Base-by-base conservation (phyloP, 805 yeast genomes). In the Nakazawaea siamensis region DNA sequence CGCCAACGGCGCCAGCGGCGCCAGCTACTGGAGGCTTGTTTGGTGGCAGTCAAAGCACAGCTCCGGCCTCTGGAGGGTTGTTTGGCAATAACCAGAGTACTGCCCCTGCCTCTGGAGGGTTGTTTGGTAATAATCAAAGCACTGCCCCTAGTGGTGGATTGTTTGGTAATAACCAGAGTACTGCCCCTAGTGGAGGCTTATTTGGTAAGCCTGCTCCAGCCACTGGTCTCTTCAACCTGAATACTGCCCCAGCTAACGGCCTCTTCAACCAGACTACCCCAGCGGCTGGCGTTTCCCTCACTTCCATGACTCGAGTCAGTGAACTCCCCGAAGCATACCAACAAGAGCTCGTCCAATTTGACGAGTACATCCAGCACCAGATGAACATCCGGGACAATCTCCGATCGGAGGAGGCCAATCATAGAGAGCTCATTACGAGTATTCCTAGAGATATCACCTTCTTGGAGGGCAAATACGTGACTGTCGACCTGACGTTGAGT, bases 241-340 rank as follows among this genome's bases (percentile, higher is more conserved):
- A 33, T 14, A 31, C 37, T 9, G 40, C 24, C 30, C 29, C 41
- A 15, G 27, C 33, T 15, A 35, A 38, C 27, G 27, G 40, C 39
- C 13, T 29, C 31, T 24, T 23, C 42, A 18, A 26, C 34, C 66
- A 64, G 29, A 51, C 61, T 34, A 65, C 68, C 4, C 71, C 62
- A 33, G n/a, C n/a, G n/a, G n/a, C n/a, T n/a, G n/a, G n/a, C n/a
- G n/a, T n/a, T n/a, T n/a, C n/a, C n/a, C 61, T 83, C 29, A 79
- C 81, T 9, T 76, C 87, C 11, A 73, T 83, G 76, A 79, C 90
- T 1, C 68, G 81, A 33, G 81, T 83, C 8, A 74, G 76, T 7
- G 90, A 81, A 40, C 58, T 83, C 26, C 88, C 92, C 2, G 79
- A 73, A n/a, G 68, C 60, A n/a, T 57, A 77, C 37, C 82, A 80